These are phyloP conservation scores for Ganoderma sp. DNA, from an alignment of 1,284 basidiomycete species.

Conservation along the genomic window DNA sequence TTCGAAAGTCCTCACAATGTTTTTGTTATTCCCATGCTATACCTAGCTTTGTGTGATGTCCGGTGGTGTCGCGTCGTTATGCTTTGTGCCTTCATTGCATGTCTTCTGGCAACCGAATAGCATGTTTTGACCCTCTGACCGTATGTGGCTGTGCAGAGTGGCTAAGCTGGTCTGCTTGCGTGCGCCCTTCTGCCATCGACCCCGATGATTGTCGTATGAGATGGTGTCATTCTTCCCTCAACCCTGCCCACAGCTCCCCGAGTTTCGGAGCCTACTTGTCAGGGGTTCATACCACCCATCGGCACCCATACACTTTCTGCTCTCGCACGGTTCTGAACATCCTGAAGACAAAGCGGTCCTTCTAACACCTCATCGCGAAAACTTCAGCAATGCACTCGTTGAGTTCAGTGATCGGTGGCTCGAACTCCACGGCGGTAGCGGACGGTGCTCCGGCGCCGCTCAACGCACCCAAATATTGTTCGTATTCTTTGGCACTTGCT, in stretches of 20 bases:
- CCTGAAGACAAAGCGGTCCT: conserved; percentile 51
- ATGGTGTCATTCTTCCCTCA: conserved; percentile 40
- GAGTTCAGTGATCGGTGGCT: conserved; percentile 65
- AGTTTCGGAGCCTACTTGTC: conserved; percentile 42
- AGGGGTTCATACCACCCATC: conserved; percentile 46
- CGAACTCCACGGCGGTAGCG: conserved; percentile 50
- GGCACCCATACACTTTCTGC: conserved; percentile 47
- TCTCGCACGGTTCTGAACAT: conserved; percentile 51
- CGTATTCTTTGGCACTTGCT: conserved; percentile 36
- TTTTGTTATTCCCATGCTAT: too few relatives aligned
- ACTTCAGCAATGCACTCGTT: conserved; percentile 49
- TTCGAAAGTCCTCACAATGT: background rate
- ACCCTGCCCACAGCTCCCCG: conserved; percentile 38
- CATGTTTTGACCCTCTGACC: background rate
- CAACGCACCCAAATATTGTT: conserved; percentile 62
- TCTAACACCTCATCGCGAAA: conserved; percentile 55
- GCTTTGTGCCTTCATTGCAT: background rate
- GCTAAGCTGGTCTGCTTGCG: background rate
- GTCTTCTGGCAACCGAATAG: background rate
- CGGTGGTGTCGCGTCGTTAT: background rate
- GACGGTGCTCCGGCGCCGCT: conserved; percentile 47
- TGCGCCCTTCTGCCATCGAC: background rate
- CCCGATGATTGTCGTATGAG: background rate
- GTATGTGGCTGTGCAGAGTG: conserved; percentile 12
- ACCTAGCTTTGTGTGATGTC: background rate